Evolutionary conservation across 2,329 filamentous ascomycete species (phyloP).

Genomic region (Daldinia sp.): DNA sequence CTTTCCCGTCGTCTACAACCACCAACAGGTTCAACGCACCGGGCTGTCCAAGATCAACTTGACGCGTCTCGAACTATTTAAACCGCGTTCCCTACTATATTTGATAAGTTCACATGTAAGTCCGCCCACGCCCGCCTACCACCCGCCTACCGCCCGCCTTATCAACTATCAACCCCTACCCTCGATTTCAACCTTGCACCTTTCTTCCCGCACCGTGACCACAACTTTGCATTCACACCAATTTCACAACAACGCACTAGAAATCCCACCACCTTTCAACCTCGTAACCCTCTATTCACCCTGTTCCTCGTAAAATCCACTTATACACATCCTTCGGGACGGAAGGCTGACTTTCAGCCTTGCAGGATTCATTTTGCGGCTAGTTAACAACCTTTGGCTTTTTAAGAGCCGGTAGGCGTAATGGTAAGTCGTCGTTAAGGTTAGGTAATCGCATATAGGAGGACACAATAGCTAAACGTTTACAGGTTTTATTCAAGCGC

Average conservation of each 20-base stretch:
- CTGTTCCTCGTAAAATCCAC: slow-evolving; percentile 40
- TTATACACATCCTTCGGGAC: slow-evolving; percentile 41
- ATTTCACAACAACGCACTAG: slow-evolving; percentile 40
- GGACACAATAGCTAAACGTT: slow-evolving; percentile 6
- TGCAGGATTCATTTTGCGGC: slow-evolving; percentile 49
- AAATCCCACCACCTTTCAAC: slow-evolving; percentile 35
- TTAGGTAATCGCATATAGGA: not conserved
- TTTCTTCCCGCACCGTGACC: slow-evolving; percentile 25
- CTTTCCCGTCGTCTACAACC: slow-evolving; percentile 20
- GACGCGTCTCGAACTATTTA: slow-evolving; percentile 35
- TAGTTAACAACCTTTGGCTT: slow-evolving; percentile 23
- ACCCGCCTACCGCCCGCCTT: slow-evolving; percentile 1
- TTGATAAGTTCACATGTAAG: slow-evolving; percentile 36
- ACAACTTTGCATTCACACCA: slow-evolving; percentile 18
- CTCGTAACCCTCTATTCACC: not conserved
- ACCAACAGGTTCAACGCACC: slow-evolving; percentile 10
- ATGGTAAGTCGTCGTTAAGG: slow-evolving; percentile 46
- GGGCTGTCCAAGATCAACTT: not conserved
- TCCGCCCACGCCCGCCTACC: slow-evolving; percentile 7
- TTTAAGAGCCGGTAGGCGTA: slow-evolving; percentile 43
- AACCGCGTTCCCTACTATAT: slow-evolving; percentile 35
- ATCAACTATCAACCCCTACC: slow-evolving; percentile 20
- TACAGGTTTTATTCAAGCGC: slow-evolving; percentile 91
- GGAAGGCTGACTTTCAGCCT: slow-evolving; percentile 53
- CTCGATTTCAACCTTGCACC: slow-evolving; percentile 14